phyloP scores from a whole-genome alignment of 495 filamentous ascomycete genomes.

The Annulohypoxylon stygium region DNA sequence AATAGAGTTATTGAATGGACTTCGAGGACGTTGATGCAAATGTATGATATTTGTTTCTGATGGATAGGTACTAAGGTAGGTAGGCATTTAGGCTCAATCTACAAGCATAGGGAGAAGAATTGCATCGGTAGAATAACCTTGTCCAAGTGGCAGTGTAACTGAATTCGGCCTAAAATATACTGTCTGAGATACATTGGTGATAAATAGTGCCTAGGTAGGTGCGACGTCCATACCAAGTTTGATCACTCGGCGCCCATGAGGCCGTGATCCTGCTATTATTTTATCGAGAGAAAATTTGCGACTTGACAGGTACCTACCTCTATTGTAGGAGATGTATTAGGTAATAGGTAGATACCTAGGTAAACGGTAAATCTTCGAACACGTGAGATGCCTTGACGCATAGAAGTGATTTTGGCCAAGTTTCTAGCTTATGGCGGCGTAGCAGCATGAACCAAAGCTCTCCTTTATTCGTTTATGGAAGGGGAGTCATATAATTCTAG shows the following conservation, averaged over 20 bases:
- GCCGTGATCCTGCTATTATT: background rate
- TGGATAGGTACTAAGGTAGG: no score
- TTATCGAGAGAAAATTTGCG: no score
- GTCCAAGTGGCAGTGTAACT: conserved; percentile 11
- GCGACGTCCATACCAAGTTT: conserved; percentile 18
- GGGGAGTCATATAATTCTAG: no score
- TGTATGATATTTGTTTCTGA: background rate
- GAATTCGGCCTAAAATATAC: background rate
- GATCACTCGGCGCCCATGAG: conserved; percentile 12
- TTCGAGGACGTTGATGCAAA: background rate
- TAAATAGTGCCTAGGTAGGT: background rate
- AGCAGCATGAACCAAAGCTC: no score
- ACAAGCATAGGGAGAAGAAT: conserved; percentile 13
- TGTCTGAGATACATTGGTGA: background rate
- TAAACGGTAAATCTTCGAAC: no score
- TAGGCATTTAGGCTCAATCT: conserved; percentile 37
- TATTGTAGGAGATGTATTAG: no score
- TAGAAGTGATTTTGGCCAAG: no score
- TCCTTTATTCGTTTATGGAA: no score
- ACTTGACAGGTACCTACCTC: no score
- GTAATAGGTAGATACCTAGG: no score
- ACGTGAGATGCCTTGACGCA: no score
- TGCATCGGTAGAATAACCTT: conserved; percentile 4
- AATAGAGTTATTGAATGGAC: background rate
- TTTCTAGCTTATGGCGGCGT: no score